Evolutionary conservation across 1,284 basidiomycete species (phyloP).

Genomic region (Microbotryomycetes sp.): DNA sequence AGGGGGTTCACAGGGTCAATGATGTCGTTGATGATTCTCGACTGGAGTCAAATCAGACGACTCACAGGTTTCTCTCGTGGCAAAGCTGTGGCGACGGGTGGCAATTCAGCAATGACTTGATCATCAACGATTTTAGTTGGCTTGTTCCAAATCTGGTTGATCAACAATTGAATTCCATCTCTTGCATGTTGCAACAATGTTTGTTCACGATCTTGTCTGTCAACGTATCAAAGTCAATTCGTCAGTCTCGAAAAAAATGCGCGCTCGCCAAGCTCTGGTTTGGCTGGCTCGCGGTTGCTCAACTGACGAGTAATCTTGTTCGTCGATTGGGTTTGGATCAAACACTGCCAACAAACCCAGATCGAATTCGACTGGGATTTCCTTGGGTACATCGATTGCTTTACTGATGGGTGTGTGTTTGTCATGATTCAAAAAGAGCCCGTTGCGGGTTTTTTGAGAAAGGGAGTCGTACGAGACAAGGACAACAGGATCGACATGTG

Average conservation of each 20-base stretch:
- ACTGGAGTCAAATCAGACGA: not conserved
- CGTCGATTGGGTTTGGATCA: constrained; percentile 78
- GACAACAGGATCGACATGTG: not conserved
- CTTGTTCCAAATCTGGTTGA: constrained; percentile 72
- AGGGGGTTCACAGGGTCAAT: not conserved
- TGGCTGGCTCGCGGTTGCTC: too few species aligned
- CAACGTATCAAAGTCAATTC: too few species aligned
- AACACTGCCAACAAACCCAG: constrained; percentile 75
- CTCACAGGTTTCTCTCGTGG: constrained; percentile 75
- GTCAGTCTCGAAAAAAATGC: not conserved
- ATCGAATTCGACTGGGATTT: constrained; percentile 74
- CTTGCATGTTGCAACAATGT: constrained; percentile 74
- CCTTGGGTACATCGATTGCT: constrained; percentile 64
- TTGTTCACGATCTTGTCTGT: constrained; percentile 66
- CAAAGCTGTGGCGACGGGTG: constrained; percentile 64
- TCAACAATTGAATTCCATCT: constrained; percentile 76
- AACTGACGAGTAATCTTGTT: constrained; percentile 65
- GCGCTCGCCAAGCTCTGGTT: not conserved
- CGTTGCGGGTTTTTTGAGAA: not conserved
- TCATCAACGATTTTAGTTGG: constrained; percentile 69
- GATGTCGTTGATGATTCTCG: not conserved
- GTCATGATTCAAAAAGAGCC: constrained; percentile 2
- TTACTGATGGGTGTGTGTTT: constrained; percentile 50
- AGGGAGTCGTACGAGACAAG: not conserved
- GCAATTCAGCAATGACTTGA: constrained; percentile 78